Conservation (phyloP, 2,329 filamentous ascomycete genomes). For the Penicillium griseofulvum region DNA sequence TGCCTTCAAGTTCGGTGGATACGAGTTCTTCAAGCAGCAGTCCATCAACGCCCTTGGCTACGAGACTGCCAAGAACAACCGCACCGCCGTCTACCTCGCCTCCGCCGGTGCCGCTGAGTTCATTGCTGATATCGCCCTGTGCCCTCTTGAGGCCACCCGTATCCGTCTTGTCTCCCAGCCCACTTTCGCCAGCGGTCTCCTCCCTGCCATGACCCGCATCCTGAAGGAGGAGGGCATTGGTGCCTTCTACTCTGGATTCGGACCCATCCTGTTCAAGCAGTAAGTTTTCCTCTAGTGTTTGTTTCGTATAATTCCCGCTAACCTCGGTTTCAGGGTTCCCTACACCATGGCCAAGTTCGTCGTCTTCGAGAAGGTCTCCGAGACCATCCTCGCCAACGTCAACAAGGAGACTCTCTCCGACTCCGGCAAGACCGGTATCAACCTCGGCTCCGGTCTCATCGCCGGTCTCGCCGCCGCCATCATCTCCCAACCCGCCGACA, state of each 20-base stretch:
- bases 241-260: slow-evolving; percentile 89
- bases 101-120: slow-evolving; percentile 61
- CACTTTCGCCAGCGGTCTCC: slow-evolving; percentile 75
- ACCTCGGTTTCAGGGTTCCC: slow-evolving; percentile 60
- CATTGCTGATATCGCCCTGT: slow-evolving; percentile 67
- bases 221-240: slow-evolving; percentile 75
- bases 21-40: slow-evolving; percentile 96
- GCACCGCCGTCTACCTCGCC: slow-evolving; percentile 76
- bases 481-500: slow-evolving; percentile 86
- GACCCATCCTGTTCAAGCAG: slow-evolving; percentile 83
- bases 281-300: slow-evolving; percentile 41
- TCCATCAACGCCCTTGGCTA: slow-evolving; percentile 75
- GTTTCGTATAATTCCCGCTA: not conserved
- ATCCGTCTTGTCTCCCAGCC: slow-evolving; percentile 90
- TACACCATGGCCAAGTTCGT: slow-evolving; percentile 97
- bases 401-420: slow-evolving; percentile 70
- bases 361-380: slow-evolving; percentile 84
- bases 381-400: slow-evolving; percentile 65
- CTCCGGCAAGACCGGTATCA: slow-evolving; percentile 72
- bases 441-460: slow-evolving; percentile 80
- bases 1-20: slow-evolving; percentile 90
- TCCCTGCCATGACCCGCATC: slow-evolving; percentile 81
- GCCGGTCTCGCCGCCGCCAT: slow-evolving; percentile 84
- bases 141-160: slow-evolving; percentile 88
- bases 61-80: slow-evolving; percentile 74